Conservation (phyloP, 2,329 filamentous ascomycete genomes). For the Clonostachys chloroleuca region DNA sequence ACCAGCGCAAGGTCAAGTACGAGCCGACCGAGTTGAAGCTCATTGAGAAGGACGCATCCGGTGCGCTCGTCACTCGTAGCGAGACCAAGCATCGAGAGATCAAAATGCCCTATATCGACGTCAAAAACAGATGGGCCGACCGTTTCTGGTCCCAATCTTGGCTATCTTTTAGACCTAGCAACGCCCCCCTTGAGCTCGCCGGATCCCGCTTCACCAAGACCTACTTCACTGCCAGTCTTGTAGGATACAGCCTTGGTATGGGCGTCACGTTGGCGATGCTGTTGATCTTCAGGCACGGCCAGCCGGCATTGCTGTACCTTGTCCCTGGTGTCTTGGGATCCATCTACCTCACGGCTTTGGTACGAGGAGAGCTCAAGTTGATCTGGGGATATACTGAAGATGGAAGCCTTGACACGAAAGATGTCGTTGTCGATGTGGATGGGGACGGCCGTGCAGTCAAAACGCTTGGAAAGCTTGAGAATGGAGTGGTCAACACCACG, state of each 20-base stretch:
- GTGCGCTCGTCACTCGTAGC: slow-evolving; percentile 25
- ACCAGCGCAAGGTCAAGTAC: slow-evolving; percentile 60
- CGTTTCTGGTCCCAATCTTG: slow-evolving; percentile 64
- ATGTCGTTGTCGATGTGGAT: slow-evolving; percentile 52
- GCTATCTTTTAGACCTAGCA: slow-evolving; percentile 11
- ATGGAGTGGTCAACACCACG: slow-evolving; percentile 28
- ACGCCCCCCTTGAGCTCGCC: slow-evolving; percentile 20
- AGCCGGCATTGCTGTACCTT: slow-evolving; percentile 88
- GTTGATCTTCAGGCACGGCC: slow-evolving; percentile 72
- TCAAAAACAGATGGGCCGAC: slow-evolving; percentile 77
- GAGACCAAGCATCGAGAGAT: slow-evolving; percentile 37
- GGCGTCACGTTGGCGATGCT: slow-evolving; percentile 72
- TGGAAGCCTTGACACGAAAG: slow-evolving; percentile 48
- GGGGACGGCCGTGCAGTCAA: slow-evolving; percentile 39
- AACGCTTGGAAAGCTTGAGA: slow-evolving; percentile 26
- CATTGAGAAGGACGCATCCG: slow-evolving; percentile 22
- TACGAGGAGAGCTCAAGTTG: slow-evolving; percentile 64
- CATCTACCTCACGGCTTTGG: slow-evolving; percentile 69
- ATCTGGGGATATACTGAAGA: slow-evolving; percentile 85
- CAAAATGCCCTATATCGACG: slow-evolving; percentile 49
- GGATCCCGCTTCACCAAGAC: slow-evolving; percentile 67
- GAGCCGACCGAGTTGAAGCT: slow-evolving; percentile 25
- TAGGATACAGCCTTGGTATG: slow-evolving; percentile 78
- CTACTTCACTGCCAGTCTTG: slow-evolving; percentile 76
- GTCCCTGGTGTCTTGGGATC: slow-evolving; percentile 78